Evolutionary conservation across 2,329 filamentous ascomycete species (phyloP).

Genomic region (Whalleya microplaca): DNA sequence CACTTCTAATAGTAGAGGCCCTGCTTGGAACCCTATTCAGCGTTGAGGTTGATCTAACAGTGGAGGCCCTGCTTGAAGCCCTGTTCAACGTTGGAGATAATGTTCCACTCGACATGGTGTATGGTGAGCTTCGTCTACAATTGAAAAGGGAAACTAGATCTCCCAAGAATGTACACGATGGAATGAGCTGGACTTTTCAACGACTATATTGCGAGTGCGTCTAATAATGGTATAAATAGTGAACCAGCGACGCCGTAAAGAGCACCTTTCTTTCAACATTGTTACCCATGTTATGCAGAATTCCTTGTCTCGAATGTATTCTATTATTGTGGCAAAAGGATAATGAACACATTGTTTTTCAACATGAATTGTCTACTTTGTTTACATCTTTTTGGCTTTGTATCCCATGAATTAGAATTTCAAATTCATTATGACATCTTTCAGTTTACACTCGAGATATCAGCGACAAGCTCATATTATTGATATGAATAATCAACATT

Average conservation of each 20-base stretch:
- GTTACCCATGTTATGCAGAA: background rate
- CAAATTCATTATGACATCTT: background rate
- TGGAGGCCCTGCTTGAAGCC: background rate
- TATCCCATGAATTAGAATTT: background rate
- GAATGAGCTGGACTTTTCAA: background rate
- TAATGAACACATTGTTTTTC: background rate
- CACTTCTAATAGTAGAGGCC: background rate
- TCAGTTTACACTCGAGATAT: no score
- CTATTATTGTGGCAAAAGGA: background rate
- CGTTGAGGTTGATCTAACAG: no score
- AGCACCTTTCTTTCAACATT: background rate
- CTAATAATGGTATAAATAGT: background rate
- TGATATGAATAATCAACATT: no score
- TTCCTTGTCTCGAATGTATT: background rate
- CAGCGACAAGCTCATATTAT: no score
- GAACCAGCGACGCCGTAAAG: background rate
- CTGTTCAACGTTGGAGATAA: background rate
- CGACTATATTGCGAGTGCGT: background rate
- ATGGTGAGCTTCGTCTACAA: background rate
- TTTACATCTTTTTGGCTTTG: background rate
- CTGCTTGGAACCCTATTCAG: no score
- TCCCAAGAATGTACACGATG: no score
- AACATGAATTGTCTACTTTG: background rate
- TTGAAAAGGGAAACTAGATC: background rate
- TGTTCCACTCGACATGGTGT: background rate